A percentile compares a stretch with the other conserved stretches of the same genome.
These are phyloP conservation scores for Botrytis deweyae DNA, from an alignment of 2,329 filamentous ascomycete species.

Conservation along the genomic window DNA sequence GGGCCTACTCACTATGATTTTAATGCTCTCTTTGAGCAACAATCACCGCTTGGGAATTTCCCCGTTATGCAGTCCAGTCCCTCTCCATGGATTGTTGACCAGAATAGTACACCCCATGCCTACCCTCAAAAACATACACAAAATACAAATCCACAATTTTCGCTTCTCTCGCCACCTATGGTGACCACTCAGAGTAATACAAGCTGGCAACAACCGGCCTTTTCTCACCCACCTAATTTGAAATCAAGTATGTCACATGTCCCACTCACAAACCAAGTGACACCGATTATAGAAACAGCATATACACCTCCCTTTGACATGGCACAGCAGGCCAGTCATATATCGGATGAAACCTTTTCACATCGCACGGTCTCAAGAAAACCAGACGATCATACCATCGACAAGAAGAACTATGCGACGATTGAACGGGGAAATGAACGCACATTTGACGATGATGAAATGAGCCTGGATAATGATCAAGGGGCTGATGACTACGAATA, in stretches of 20 bases:
- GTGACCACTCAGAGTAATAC: not conserved
- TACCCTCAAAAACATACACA: conserved; percentile 8
- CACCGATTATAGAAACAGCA: not conserved
- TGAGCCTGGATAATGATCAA: conserved; percentile 18
- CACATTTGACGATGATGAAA: conserved; percentile 40
- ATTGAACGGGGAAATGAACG: not conserved
- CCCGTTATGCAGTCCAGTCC: not conserved
- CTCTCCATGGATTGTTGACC: not conserved
- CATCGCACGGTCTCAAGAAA: not conserved
- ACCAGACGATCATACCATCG: not conserved
- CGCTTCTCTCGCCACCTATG: not conserved
- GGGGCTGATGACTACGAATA: conserved; percentile 45
- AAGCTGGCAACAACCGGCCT: conserved; percentile 14
- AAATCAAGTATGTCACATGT: not conserved
- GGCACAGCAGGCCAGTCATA: not conserved
- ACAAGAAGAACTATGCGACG: not conserved
- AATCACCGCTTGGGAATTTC: not conserved
- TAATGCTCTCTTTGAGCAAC: conserved; percentile 25
- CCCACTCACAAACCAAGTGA: conserved; percentile 1
- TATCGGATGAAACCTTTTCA: not conserved
- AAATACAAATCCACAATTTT: conserved; percentile 4
- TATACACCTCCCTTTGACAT: conserved; percentile 6
- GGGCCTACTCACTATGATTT: conserved; percentile 34
- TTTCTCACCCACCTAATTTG: not conserved
- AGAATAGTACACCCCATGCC: conserved; percentile 1